Conservation (phyloP, 345 rosid species). For the Mangifera indica region DNA sequence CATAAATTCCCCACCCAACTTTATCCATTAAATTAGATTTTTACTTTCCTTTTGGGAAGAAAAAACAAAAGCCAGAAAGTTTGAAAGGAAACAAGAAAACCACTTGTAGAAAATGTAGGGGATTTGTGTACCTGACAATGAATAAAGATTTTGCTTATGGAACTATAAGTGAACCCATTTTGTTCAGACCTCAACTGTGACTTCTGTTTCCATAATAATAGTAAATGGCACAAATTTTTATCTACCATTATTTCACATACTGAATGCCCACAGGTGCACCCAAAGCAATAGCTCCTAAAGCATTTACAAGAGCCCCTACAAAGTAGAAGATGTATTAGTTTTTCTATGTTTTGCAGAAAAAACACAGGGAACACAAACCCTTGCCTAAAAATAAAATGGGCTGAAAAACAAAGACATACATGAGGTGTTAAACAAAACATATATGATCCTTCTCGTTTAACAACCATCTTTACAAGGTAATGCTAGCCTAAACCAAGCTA, state of each 20-base stretch:
- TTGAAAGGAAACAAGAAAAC: neutral
- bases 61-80: neutral
- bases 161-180: conserved; percentile 6
- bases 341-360: neutral
- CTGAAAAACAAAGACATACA: neutral
- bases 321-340: neutral
- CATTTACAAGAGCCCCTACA: conserved; percentile 72
- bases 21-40: neutral
- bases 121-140: conserved; percentile 10
- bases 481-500: neutral
- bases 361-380: neutral
- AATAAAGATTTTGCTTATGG: conserved; percentile 7
- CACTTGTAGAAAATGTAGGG: neutral
- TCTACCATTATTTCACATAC: conserved; percentile 43
- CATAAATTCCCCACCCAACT: neutral
- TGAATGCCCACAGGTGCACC: conserved; percentile 78
- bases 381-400: neutral
- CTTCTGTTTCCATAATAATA: conserved; percentile 19
- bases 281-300: conserved; percentile 74
- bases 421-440: neutral
- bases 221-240: neutral
- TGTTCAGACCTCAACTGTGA: conserved; percentile 27
- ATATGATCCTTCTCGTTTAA: neutral
- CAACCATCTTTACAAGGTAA: neutral
- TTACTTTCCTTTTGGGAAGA: neutral